A percentile compares a stretch with the other conserved stretches of the same genome.
Conservation (phyloP, 768 basidiomycete species). For the Lentinula edodes region DNA sequence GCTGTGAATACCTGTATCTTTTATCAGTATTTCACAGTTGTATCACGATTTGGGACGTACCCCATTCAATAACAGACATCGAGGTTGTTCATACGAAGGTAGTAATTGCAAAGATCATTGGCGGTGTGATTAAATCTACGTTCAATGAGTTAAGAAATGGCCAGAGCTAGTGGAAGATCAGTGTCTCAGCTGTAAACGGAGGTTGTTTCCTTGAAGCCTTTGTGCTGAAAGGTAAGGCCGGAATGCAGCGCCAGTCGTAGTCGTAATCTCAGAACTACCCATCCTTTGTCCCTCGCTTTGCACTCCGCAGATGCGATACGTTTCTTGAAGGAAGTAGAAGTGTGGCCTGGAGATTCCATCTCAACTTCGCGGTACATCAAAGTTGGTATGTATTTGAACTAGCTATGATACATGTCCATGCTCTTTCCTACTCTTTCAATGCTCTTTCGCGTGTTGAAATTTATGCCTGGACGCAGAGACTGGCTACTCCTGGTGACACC, state of each 20-base stretch:
- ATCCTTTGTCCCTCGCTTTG: conserved; percentile 36
- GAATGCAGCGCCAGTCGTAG: conserved; percentile 71
- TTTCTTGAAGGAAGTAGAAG: neutral
- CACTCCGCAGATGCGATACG: neutral
- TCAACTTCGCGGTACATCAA: neutral
- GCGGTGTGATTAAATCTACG: conserved; percentile 69
- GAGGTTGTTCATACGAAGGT: conserved; percentile 77
- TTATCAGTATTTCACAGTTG: neutral
- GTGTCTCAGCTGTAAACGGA: conserved; percentile 70
- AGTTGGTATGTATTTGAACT: no score
- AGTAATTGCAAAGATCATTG: conserved; percentile 68
- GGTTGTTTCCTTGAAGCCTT: conserved; percentile 34
- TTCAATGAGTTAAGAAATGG: conserved; percentile 35
- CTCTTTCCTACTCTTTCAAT: no score
- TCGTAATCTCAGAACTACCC: conserved; percentile 85
- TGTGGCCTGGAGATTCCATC: neutral
- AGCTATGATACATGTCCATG: no score
- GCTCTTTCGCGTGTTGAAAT: no score
- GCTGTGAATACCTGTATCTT: conserved; percentile 56
- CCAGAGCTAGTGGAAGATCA: conserved; percentile 67
- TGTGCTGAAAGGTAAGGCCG: conserved; percentile 53
- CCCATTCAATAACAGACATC: conserved; percentile 73
- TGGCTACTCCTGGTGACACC: no score
- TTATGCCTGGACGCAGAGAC: no score
- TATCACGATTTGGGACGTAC: conserved; percentile 28